A percentile compares a stretch with the other conserved stretches of the same genome.
phyloP scores from a whole-genome alignment of 805 yeast genomes.

The Danielozyma ontarioensis region DNA sequence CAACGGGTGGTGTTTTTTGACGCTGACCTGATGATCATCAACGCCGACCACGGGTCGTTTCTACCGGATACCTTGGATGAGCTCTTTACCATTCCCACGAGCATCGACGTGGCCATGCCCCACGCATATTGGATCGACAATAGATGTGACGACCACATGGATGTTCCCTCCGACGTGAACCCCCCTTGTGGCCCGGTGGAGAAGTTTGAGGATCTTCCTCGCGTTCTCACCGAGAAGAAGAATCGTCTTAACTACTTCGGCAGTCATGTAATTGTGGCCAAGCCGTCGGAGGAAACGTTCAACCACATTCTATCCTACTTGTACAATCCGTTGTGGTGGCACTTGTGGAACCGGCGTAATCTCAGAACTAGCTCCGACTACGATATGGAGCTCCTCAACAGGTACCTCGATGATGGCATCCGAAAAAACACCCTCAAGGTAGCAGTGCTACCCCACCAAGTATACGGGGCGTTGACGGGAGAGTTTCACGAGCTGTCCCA shows the following conservation, averaged over 20 bases:
- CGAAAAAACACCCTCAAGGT: constrained; percentile 23
- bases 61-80: constrained; percentile 21
- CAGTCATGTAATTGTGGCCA: constrained; percentile 56
- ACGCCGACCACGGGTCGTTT: background rate
- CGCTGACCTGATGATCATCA: constrained; percentile 45
- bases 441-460: constrained; percentile 45
- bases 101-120: constrained; percentile 24
- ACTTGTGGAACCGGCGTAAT: constrained; percentile 11
- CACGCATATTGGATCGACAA: constrained; percentile 33
- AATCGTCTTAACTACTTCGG: constrained; percentile 28
- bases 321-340: constrained; percentile 26
- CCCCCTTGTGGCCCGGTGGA: background rate
- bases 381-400: constrained; percentile 52
- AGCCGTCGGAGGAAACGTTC: constrained; percentile 35
- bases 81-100: constrained; percentile 21
- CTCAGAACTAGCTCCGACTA: constrained; percentile 32
- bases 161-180: background rate
- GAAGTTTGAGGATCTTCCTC: background rate
- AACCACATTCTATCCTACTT: constrained; percentile 16
- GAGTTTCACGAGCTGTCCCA: constrained; percentile 40
- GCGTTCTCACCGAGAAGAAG: constrained; percentile 1
- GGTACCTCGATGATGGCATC: constrained; percentile 47
- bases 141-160: constrained; percentile 8
- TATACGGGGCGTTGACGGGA: constrained; percentile 48
- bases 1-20: constrained; percentile 55